Base-by-base conservation (phyloP, 2,329 filamentous ascomycete species). In the Simplicillium sp. region DNA sequence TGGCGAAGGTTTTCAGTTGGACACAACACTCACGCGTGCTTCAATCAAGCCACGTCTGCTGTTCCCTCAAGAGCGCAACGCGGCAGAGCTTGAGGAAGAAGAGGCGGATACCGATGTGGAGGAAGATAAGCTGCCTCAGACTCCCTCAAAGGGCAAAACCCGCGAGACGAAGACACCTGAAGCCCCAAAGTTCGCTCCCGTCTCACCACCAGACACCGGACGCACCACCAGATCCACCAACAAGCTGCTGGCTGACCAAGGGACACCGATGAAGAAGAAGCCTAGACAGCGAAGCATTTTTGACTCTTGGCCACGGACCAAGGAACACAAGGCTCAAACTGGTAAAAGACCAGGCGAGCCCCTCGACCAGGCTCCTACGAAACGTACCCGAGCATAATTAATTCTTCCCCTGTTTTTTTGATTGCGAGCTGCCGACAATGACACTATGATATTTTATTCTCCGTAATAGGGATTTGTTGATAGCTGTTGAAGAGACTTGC, bases 11-110 rank as follows among this genome's bases (percentile, higher is more conserved):
- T 50, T 57, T 36, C 49, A 54, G 36, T 58, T 62, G 25, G 48
- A 55, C 44, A 56, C 57, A 25, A 76, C 70, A 16, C 61, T 83
- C 40, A 83, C 80, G 17, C 78, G 82, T 43, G 80, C 81, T n/a
- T 68, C 74, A 2, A 70, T 88, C 55, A 82, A 84, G 60, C 84
- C 84, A 12, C 77, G 82, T 29, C 72, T 87, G 8, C 71, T 89
- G 7, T 89, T 87, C 62, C 76, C 79, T 4, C 60, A 64, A 33
- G 66, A 65, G 46, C 69, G 69, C 48, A 65, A 55, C 50, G 60
- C 54, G 50, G 61, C 64, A 42, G 56, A 64, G 20, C 58, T 67
- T 2, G 71, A 78, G 38, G 71, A 79, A 40, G 77, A 80, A 40
- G 78, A 84, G 53, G 73, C 73, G 6, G 57, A 62, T 43, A 77